These are phyloP conservation scores for Amaranthus hypochondriacus DNA, from an alignment of 148 eudicot genomes.

Conservation along the genomic window DNA sequence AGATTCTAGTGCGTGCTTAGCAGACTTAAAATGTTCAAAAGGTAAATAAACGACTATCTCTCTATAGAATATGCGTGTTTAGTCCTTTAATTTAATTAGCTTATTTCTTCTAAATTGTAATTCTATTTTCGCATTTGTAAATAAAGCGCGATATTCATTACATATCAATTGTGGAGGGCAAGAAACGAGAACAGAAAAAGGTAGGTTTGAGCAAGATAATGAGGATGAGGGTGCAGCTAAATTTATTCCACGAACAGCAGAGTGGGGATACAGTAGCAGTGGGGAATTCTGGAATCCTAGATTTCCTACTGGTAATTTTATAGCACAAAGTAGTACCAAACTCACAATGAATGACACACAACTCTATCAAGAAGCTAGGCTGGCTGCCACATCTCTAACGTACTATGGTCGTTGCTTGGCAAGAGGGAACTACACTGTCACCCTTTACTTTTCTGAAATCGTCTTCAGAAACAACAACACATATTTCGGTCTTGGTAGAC, in stretches of 20 bases:
- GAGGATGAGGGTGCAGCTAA: slow-evolving; percentile 29
- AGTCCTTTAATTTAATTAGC: background rate
- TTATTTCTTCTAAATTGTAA: background rate
- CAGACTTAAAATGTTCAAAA: slow-evolving; percentile 19
- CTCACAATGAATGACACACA: slow-evolving; percentile 26
- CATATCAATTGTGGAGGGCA: slow-evolving; percentile 59
- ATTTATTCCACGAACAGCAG: slow-evolving; percentile 17
- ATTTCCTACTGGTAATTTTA: slow-evolving; percentile 1
- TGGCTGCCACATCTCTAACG: slow-evolving; percentile 53
- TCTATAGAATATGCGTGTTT: no score
- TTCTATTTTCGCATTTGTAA: background rate
- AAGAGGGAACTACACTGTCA: slow-evolving; percentile 52
- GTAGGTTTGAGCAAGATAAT: slow-evolving; percentile 36
- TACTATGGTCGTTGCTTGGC: slow-evolving; percentile 60
- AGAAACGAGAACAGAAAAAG: slow-evolving; percentile 25
- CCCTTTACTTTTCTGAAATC: slow-evolving; percentile 58
- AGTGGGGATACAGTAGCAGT: slow-evolving; percentile 56
- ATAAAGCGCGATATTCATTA: slow-evolving; percentile 39
- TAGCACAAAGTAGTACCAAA: slow-evolving; percentile 23
- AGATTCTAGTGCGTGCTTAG: slow-evolving; percentile 27
- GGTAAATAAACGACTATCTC: slow-evolving; percentile 15
- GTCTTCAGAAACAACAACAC: slow-evolving; percentile 32
- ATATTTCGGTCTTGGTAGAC: slow-evolving; percentile 51
- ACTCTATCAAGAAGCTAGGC: slow-evolving; percentile 43
- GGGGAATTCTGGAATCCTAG: slow-evolving; percentile 34